phyloP scores from a whole-genome alignment of 768 basidiomycete species.

The Naganishia antarctica region DNA sequence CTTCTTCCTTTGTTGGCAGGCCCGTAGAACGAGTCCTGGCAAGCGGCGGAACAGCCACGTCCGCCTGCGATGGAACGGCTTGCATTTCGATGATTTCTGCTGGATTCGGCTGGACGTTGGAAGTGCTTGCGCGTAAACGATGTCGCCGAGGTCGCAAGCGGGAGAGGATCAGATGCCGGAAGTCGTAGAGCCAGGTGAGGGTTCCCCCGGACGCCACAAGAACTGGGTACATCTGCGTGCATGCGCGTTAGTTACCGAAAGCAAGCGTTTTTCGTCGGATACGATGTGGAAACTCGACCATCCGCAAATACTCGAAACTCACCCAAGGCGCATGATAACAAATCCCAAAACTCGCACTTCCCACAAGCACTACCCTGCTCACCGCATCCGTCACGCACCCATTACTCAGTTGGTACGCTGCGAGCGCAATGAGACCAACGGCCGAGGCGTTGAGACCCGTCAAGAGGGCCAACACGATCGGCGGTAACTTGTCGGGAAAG shows the following conservation, averaged over 20 bases:
- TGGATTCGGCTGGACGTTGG: not conserved
- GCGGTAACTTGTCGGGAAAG: constrained; percentile 53
- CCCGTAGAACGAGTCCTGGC: not conserved
- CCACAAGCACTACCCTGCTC: constrained; percentile 52
- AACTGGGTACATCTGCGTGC: constrained; percentile 50
- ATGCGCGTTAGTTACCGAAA: not conserved
- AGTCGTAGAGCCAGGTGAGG: constrained; percentile 53
- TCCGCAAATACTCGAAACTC: not conserved
- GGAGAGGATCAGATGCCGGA: constrained; percentile 16
- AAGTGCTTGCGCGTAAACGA: not conserved
- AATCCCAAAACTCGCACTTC: constrained; percentile 54
- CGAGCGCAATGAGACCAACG: constrained; percentile 57
- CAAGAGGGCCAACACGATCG: constrained; percentile 55
- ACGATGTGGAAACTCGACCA: not conserved
- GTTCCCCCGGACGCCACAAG: constrained; percentile 53
- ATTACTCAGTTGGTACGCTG: constrained; percentile 54
- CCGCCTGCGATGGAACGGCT: not conserved
- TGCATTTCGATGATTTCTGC: not conserved
- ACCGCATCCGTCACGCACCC: constrained; percentile 54
- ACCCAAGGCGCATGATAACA: constrained; percentile 57
- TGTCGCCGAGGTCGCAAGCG: not conserved
- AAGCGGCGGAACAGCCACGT: not conserved
- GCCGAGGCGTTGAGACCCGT: constrained; percentile 58
- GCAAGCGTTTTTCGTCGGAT: too few relatives aligned
- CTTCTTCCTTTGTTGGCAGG: not conserved